phyloP scores from a whole-genome alignment of 2,329 filamentous ascomycete genomes.

The Fusarium tupiense region DNA sequence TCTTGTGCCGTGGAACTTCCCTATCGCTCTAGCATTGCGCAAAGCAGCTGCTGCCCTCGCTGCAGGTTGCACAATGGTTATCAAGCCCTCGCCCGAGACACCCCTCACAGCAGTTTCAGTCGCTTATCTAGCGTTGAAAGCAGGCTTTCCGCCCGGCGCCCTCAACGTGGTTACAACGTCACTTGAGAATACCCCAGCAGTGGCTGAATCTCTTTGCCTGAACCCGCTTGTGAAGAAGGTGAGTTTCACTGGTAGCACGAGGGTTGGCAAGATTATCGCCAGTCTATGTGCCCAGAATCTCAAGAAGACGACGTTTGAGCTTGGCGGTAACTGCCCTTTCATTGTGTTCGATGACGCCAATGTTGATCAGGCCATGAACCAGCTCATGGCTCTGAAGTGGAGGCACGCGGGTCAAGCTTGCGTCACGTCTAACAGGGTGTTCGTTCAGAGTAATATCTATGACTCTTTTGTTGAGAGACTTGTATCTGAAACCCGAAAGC shows the following conservation, averaged over 20 bases:
- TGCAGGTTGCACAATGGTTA: conserved; percentile 80
- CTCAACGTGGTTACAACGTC: conserved; percentile 63
- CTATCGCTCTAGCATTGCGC: conserved; percentile 59
- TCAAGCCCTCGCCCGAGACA: conserved; percentile 78
- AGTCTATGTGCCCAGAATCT: conserved; percentile 67
- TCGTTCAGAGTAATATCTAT: conserved; percentile 67
- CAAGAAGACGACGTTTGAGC: conserved; percentile 74
- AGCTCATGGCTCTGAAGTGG: conserved; percentile 61
- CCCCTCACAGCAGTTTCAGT: conserved; percentile 76
- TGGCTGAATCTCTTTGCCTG: conserved; percentile 58
- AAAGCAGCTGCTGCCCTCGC: conserved; percentile 67
- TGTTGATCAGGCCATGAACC: not conserved
- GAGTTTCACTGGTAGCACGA: conserved; percentile 81
- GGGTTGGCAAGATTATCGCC: conserved; percentile 73
- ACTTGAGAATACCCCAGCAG: conserved; percentile 53
- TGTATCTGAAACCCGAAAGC: not conserved
- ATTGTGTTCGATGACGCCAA: conserved; percentile 76
- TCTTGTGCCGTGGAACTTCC: conserved; percentile 66
- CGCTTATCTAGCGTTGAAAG: conserved; percentile 72
- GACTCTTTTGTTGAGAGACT: conserved; percentile 47
- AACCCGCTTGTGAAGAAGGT: conserved; percentile 67
- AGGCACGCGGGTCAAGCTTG: conserved; percentile 76
- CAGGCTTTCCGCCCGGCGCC: conserved; percentile 79
- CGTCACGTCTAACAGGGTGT: conserved; percentile 68
- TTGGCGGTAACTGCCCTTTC: conserved; percentile 75